These are phyloP conservation scores for Scheffersomyces parashehatae DNA, from an alignment of 1,139 yeast species.

Conservation along the genomic window DNA sequence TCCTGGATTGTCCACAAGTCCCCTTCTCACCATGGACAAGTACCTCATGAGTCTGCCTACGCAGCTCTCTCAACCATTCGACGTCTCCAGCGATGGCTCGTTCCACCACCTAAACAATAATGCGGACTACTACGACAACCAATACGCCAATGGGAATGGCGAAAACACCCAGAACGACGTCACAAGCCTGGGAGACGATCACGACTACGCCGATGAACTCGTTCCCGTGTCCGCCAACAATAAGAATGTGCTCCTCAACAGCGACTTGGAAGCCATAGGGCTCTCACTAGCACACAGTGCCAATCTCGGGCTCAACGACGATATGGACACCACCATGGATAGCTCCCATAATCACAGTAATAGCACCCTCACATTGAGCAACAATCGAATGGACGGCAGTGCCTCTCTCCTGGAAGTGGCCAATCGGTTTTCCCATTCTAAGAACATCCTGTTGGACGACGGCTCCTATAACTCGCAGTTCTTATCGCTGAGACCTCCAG, in stretches of 20 bases:
- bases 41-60: conserved; percentile 48
- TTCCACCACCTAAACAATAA: conserved; percentile 9
- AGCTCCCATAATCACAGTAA: conserved; percentile 4
- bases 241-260: conserved; percentile 3
- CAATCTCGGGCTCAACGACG: conserved; percentile 3
- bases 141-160: conserved; percentile 5
- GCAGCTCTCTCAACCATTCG: conserved; percentile 38
- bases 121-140: conserved; percentile 7
- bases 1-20: no score
- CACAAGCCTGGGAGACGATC: conserved; percentile 3
- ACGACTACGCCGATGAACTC: conserved; percentile 14
- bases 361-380: conserved; percentile 2
- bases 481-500: background rate
- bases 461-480: conserved; percentile 11
- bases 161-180: conserved; percentile 10
- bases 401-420: conserved; percentile 4
- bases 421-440: conserved; percentile 20
- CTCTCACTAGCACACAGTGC: background rate
- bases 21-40: conserved; percentile 34
- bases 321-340: conserved; percentile 5
- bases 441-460: conserved; percentile 30
- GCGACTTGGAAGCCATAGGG: conserved; percentile 3
- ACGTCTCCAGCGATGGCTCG: conserved; percentile 15
- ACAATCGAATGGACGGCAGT: background rate
- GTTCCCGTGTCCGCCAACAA: conserved; percentile 25